Evolutionary conservation across 345 rosid species (phyloP).

Genomic region (Erucastrum elatum): DNA sequence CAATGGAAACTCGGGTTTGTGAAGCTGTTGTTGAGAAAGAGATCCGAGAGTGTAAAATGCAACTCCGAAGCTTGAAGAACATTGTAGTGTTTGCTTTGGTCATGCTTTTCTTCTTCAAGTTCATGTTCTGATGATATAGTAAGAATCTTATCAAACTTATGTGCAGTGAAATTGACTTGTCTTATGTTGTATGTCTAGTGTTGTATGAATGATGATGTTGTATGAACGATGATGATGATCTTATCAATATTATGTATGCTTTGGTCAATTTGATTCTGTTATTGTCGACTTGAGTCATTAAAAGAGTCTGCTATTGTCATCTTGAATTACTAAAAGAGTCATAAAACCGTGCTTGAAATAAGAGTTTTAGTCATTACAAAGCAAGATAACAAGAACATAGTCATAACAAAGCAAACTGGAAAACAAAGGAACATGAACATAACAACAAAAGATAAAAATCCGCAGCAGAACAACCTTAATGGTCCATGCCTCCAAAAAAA

Average conservation of each 20-base stretch:
- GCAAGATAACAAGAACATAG: not conserved
- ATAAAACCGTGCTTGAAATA: not conserved
- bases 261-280: too few species aligned
- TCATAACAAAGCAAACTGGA: not conserved
- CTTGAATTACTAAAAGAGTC: not conserved
- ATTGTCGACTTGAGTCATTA: not conserved
- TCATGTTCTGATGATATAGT: not conserved
- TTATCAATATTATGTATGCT: not conserved
- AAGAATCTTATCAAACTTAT: not conserved
- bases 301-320: not conserved
- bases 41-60: not conserved
- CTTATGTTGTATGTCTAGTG: too few species aligned
- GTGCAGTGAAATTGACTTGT: not conserved
- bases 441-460: not conserved
- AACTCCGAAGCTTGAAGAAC: not conserved
- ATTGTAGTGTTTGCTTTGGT: not conserved
- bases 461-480: not conserved
- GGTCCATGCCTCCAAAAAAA: not conserved
- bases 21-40: not conserved
- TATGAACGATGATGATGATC: not conserved
- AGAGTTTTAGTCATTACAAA: not conserved
- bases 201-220: not conserved
- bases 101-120: not conserved
- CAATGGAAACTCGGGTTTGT: not conserved
- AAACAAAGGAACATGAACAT: not conserved